Evolutionary conservation across 2,329 filamentous ascomycete genomes (phyloP).

Genomic region (Stachybotrys chartarum): DNA sequence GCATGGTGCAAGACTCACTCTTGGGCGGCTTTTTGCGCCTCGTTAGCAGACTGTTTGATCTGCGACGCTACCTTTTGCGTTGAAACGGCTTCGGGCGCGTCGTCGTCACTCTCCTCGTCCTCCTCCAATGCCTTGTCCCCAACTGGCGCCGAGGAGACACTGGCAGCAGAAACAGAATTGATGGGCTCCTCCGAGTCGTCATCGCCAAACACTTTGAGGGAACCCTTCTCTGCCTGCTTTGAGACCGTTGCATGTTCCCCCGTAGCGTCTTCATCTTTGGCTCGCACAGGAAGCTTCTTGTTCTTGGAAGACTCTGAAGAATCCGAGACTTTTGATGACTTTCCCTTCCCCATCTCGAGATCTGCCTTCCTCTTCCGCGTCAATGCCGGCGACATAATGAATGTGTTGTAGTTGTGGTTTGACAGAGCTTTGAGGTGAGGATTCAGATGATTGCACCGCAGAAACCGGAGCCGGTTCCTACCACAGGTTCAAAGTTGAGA

Average conservation of each 20-base stretch:
- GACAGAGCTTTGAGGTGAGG: neutral
- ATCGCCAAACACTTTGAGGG: constrained; percentile 26
- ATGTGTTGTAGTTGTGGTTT: neutral
- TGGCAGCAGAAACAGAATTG: neutral
- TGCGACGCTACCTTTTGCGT: constrained; percentile 40
- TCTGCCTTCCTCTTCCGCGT: constrained; percentile 15
- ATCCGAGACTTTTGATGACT: neutral
- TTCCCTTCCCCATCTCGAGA: neutral
- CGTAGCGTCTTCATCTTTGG: constrained; percentile 19
- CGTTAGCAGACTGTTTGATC: constrained; percentile 37
- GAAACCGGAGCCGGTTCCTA: no score
- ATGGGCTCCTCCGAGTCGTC: constrained; percentile 16
- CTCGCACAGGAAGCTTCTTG: constrained; percentile 25
- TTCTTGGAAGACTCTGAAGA: constrained; percentile 8
- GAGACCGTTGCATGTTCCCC: neutral
- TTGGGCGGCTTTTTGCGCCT: constrained; percentile 41
- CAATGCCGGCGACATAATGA: neutral
- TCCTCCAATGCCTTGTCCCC: constrained; percentile 10
- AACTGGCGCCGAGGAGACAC: neutral
- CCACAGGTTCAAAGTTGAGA: no score
- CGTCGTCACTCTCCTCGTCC: constrained; percentile 41
- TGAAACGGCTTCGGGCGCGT: constrained; percentile 53
- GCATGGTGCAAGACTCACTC: constrained; percentile 27
- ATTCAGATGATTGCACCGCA: no score
- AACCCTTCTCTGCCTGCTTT: constrained; percentile 13